These are phyloP conservation scores for Ziziphus jujuba DNA, from an alignment of 306 rosid species.

Conservation along the genomic window DNA sequence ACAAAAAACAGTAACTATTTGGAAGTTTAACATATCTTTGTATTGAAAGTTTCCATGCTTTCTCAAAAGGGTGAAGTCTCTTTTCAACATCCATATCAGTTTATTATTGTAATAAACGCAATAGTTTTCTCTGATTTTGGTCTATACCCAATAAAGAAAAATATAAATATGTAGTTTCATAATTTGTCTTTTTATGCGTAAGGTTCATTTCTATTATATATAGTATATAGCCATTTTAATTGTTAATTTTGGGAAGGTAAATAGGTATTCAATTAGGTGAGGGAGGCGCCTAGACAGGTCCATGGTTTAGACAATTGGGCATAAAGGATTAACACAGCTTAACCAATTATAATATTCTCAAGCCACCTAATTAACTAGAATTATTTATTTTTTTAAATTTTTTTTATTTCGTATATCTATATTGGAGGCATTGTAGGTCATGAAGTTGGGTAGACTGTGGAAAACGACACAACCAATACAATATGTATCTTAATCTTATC, in stretches of 20 bases:
- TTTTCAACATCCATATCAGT: not conserved
- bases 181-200: too few relatives aligned
- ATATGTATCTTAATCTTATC: not conserved
- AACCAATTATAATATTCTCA: constrained; percentile 22
- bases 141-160: not conserved
- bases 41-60: not conserved
- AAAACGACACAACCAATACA: constrained; percentile 23
- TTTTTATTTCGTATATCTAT: not conserved
- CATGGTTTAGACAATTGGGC: not conserved
- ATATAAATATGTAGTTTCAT: not conserved
- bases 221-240: not conserved
- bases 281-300: constrained; percentile 15
- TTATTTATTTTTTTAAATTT: too few relatives aligned
- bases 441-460: constrained; percentile 25
- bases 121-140: not conserved
- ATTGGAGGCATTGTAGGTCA: constrained; percentile 24
- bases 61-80: not conserved
- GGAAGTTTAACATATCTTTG: not conserved
- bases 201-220: too few relatives aligned
- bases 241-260: not conserved
- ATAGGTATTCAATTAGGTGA: constrained; percentile 17
- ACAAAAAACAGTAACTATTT: too few relatives aligned
- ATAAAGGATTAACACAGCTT: constrained; percentile 7
- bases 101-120: not conserved
- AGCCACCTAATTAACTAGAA: constrained; percentile 20